Evolutionary conservation across 1,284 basidiomycete genomes (phyloP).

Genomic region (Sanghuangporus weigelae): DNA sequence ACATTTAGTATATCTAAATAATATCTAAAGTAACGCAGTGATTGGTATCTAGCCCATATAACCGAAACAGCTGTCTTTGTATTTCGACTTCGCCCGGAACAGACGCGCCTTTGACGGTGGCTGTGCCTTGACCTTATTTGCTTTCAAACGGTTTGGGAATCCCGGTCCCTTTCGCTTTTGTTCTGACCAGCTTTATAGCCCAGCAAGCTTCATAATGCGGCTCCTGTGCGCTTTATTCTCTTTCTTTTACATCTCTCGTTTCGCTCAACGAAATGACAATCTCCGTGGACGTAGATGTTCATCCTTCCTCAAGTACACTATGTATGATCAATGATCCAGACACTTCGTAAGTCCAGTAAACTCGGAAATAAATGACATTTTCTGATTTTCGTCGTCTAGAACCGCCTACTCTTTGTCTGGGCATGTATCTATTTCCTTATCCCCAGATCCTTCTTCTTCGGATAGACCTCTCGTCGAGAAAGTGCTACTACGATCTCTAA

Average conservation of each 20-base stretch:
- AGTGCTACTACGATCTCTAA: slow-evolving; percentile 59
- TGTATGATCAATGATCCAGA: slow-evolving; percentile 68
- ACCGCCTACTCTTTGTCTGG: slow-evolving; percentile 76
- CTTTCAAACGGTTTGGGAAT: background rate
- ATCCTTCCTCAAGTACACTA: slow-evolving; percentile 47
- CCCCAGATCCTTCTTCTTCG: slow-evolving; percentile 45
- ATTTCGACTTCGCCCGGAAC: background rate
- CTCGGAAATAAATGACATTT: background rate
- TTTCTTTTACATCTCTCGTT: background rate
- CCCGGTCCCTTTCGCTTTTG: background rate
- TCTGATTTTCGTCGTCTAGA: slow-evolving; percentile 31
- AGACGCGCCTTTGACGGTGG: background rate
- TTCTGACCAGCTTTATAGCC: background rate
- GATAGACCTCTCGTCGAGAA: slow-evolving; percentile 41
- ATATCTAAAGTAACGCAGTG: background rate
- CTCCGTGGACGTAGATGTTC: slow-evolving; percentile 52
- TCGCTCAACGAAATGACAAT: slow-evolving; percentile 47
- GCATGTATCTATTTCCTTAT: slow-evolving; percentile 55
- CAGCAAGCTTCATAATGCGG: background rate
- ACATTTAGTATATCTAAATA: background rate
- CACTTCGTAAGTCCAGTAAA: slow-evolving; percentile 45
- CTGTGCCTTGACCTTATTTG: background rate
- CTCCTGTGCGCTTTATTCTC: background rate
- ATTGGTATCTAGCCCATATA: background rate
- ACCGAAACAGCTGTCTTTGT: background rate